Evolutionary conservation across 148 eudicot species (phyloP), one percentile per base, ranked within the genome.

Genomic region (Gaultheria prostrata): DNA sequence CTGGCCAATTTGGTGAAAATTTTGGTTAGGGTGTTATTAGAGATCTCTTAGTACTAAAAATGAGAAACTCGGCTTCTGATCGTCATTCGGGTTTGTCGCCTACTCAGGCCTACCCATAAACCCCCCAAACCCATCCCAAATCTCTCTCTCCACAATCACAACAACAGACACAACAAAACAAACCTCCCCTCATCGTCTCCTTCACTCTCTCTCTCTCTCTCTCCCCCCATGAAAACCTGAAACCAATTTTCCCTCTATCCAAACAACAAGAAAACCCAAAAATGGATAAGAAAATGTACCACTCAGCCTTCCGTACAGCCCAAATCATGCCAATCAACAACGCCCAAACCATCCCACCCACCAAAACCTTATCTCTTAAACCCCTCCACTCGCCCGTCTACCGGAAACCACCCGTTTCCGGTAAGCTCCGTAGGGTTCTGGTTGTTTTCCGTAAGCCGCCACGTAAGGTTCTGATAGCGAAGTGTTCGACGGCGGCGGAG

Each of bases 271-370:
- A 30, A 57, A 57, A 21, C 11, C 8, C 32, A 3, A 1, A 28
- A 6, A 65, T 3, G 71, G 71, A 28, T 15, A 45, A 56, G 6
- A 78, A 83, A 61, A 92, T 94, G 94, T 86, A 92, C 59, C 94
- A 82, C 87, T 67, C 92, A 51, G 90, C 91, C 28, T 94, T 93
- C 76, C 95, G 89, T 81, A 85, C 91, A 39, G 90, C 91, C n/a
- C 90, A 87, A 88, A 86, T 93, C 72, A 88, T 86, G 92, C 92
- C 98, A 48, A 87, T 94, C 30, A 84, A 89, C 50, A 86, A 61
- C 67, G 67, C 92, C 91, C 92, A 91, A 79, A 79, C 85, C 61
- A 48, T 83, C 75, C 89, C 87, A 17, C 48, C 81, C 85, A 28
- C 80, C 85, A 89, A 87, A 17, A 51, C 89, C 82, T 77, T 87